phyloP scores from a whole-genome alignment of 2,329 filamentous ascomycete species.

The Endocalyx cinctus region DNA sequence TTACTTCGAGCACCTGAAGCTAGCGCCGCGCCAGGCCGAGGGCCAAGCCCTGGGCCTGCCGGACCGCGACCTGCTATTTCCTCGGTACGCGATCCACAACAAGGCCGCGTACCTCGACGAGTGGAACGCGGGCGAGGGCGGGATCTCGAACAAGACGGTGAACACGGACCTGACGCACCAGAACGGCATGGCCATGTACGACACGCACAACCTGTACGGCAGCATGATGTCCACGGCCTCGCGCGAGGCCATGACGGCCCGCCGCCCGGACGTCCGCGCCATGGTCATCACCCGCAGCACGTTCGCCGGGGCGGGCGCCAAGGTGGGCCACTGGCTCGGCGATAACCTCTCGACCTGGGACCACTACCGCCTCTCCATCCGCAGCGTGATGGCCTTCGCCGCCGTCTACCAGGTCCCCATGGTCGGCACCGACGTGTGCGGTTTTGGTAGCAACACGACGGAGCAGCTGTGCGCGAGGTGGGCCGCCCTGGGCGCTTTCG shows the following conservation, averaged over 20 bases:
- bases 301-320: slow-evolving; percentile 64
- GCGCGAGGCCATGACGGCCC: slow-evolving; percentile 59
- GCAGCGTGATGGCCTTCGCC: slow-evolving; percentile 55
- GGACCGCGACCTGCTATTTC: slow-evolving; percentile 58
- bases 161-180: slow-evolving; percentile 64
- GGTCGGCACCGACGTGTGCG: slow-evolving; percentile 71
- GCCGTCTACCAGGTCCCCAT: slow-evolving; percentile 65
- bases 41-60: slow-evolving; percentile 53
- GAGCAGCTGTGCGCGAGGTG: slow-evolving; percentile 71
- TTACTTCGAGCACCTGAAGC: slow-evolving; percentile 14
- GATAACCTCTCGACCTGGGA: slow-evolving; percentile 55
- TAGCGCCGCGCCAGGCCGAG: slow-evolving; percentile 15
- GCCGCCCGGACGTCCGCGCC: slow-evolving; percentile 60
- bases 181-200: slow-evolving; percentile 64
- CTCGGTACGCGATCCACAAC: slow-evolving; percentile 63
- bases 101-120: slow-evolving; percentile 43
- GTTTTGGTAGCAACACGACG: slow-evolving; percentile 63
- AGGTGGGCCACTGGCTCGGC: slow-evolving; percentile 60
- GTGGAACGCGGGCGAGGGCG: slow-evolving; percentile 39
- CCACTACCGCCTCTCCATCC: slow-evolving; percentile 55
- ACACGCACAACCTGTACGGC: slow-evolving; percentile 75
- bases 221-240: slow-evolving; percentile 69
- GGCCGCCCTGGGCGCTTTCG: slow-evolving; percentile 68
- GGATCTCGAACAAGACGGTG: slow-evolving; percentile 55
- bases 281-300: slow-evolving; percentile 73